Conservation (phyloP, 768 basidiomycete genomes). For the Podaxis sp. region DNA sequence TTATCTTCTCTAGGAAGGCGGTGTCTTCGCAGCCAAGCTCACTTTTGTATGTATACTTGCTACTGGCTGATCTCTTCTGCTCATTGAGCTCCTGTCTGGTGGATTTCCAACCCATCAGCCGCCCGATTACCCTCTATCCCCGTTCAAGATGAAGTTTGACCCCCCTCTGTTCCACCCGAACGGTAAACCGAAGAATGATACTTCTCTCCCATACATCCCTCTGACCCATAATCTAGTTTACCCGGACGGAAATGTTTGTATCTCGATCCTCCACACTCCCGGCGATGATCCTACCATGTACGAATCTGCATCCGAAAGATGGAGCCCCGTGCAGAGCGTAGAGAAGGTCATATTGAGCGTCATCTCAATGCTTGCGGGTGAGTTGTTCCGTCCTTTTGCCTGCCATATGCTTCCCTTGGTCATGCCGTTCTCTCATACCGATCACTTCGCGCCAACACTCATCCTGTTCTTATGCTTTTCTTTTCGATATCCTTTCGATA, state of each 20-base stretch:
- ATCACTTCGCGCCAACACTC: slow-evolving; percentile 12
- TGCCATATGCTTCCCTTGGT: slow-evolving; percentile 4
- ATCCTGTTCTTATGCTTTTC: neutral
- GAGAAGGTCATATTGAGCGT: slow-evolving; percentile 97
- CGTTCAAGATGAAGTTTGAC: slow-evolving; percentile 99
- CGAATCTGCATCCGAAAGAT: slow-evolving; percentile 92
- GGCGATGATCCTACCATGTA: slow-evolving; percentile 92
- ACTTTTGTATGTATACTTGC: slow-evolving; percentile 74
- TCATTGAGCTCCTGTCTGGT: slow-evolving; percentile 11
- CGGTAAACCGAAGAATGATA: slow-evolving; percentile 51
- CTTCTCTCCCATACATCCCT: neutral
- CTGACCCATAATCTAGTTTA: slow-evolving; percentile 65
- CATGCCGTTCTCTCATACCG: slow-evolving; percentile 3
- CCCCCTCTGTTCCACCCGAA: slow-evolving; percentile 98
- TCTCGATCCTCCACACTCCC: slow-evolving; percentile 95
- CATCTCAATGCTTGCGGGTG: slow-evolving; percentile 95
- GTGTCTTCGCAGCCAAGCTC: slow-evolving; percentile 89
- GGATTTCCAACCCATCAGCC: slow-evolving; percentile 49
- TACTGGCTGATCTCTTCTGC: neutral
- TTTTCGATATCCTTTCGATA: neutral
- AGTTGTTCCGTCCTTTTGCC: slow-evolving; percentile 23
- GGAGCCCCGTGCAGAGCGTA: slow-evolving; percentile 99
- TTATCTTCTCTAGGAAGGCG: slow-evolving; percentile 71
- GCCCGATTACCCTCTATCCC: slow-evolving; percentile 92
- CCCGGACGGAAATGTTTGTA: slow-evolving; percentile 94